phyloP scores from a whole-genome alignment of 2,329 filamentous ascomycete species.

The Thielaviopsis populi region DNA sequence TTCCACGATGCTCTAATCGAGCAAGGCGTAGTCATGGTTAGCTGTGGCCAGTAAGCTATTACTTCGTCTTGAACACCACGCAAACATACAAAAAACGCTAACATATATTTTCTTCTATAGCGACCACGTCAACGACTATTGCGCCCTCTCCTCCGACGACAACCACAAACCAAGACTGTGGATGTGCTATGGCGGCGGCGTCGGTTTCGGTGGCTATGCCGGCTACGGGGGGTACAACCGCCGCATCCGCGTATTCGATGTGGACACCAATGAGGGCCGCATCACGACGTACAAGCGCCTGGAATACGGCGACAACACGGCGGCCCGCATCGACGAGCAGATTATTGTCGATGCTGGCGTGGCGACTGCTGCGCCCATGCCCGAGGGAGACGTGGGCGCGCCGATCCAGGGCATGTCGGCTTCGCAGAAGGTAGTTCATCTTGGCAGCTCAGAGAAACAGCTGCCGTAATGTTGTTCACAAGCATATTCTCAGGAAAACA shows the following conservation, averaged over 20 bases:
- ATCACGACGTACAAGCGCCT: slow-evolving; percentile 88
- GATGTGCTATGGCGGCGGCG: slow-evolving; percentile 96
- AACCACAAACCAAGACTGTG: slow-evolving; percentile 56
- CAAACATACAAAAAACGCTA: slow-evolving; percentile 9
- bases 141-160: slow-evolving; percentile 46
- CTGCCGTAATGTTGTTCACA: slow-evolving; percentile 3
- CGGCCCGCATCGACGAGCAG: slow-evolving; percentile 43
- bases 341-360: slow-evolving; percentile 50
- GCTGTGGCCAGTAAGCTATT: slow-evolving; percentile 72
- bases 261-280: slow-evolving; percentile 79
- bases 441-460: slow-evolving; percentile 12
- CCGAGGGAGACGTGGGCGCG: slow-evolving; percentile 8
- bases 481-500: neutral
- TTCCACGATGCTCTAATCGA: slow-evolving; percentile 82
- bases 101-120: slow-evolving; percentile 26
- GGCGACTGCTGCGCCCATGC: slow-evolving; percentile 23
- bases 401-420: slow-evolving; percentile 16
- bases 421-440: slow-evolving; percentile 15
- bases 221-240: slow-evolving; percentile 78
- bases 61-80: neutral
- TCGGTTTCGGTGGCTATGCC: slow-evolving; percentile 87
- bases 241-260: slow-evolving; percentile 74
- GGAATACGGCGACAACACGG: slow-evolving; percentile 45
- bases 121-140: slow-evolving; percentile 96
- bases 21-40: slow-evolving; percentile 72